Base-by-base conservation (phyloP, 305 asterid genomes). In the Rubia tinctorum region DNA sequence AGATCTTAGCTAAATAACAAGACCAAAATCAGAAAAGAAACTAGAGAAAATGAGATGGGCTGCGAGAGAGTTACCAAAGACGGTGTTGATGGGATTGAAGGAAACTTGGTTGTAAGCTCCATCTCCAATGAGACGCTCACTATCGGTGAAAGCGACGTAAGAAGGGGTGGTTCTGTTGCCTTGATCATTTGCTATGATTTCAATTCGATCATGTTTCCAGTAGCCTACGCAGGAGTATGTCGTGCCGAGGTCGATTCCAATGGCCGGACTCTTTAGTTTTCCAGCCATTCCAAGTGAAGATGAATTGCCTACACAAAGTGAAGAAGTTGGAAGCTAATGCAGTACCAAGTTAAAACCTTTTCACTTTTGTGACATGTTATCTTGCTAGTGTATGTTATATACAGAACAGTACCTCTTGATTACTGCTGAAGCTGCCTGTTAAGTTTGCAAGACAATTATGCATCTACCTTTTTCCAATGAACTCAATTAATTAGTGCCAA, bases 141-240 rank as follows among this genome's bases (percentile, higher is more conserved):
- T 20, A 6, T 72, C 34, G 3, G 80, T 77, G 15, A 77, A 77
- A 22, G 71, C 81, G 0, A 73, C 81, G 8, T 60, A 78, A 1
- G 81, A 78, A 58, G 81, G 81, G 4, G 77, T 78, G 3, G 68
- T 73, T 7, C 81, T 23, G 51, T 66, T 78, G 8, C 81, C 81
- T 22, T 78, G 81, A 11, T 77, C 81, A 22, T 77, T 77, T 2
- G 77, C 62, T 7, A 78, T 73, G 42, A 73, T 73, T 39, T 78
- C 77, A 23, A 78, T 70, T 6, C 75, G 75, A 23, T 59, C 77
- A n/a, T 18, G 6, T 53, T 69, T 55, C 73, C 63, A 49, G 40
- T 30, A 55, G 1, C 49, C 73, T 8, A 51, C 73, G 34, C 73
- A 69, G 0, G 73, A 69, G 27, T 69, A 69, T 9, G 63, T 69